Evolutionary conservation across 192 early-diverging fungal genomes (phyloP), one percentile per base, ranked within the genome.

Genomic region (Coemansia sp.): DNA sequence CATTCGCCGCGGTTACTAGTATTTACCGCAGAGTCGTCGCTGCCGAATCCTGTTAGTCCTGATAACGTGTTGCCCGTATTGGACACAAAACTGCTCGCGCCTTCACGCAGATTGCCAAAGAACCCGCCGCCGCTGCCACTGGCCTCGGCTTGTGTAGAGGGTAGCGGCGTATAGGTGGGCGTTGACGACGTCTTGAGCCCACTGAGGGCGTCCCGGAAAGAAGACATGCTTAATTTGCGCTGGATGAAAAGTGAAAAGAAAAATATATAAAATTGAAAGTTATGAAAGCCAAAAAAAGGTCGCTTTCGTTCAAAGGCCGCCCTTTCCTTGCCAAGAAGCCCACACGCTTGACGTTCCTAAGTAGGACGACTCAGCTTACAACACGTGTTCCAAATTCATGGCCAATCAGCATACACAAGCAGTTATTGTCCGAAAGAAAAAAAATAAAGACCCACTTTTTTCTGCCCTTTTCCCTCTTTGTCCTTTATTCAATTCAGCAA

Each of bases 121-220:
- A 84, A 76, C 49, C 78, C 73, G 38, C 78, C 63, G 46, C 70
- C 65, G 60, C 60, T 65, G 55, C 34, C 53, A 34, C 68, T 66
- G 12, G 58, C 55, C 22, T 71, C 71, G 55, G 31, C 57, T 33
- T 69, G 72, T 16, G 75, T 72, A 20, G 64, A 13, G 8, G 81
- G 81, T 52, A 83, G 68, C 15, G 57, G 57, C 63, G 72, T 58
- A 64, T 78, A 71, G 75, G 55, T 76, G 3, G 71, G 68, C n/a
- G 66, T 65, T 15, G 78, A 82, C n/a, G 81, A 83, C 20, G 81
- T 83, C 62, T 83, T 83, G 55, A 83, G 73, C 33, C 81, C 81
- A 61, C 76, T 72, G 61, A 83, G 70, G 27, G 81, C 81, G 67
- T 83, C 81, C 69, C 76, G 70, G 53, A 83, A 73, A 15, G 81